Percentiles rank a stretch among this genome's conserved stretches.
Evolutionary conservation across 345 rosid species (phyloP).

Genomic region (Trapa bicornis): DNA sequence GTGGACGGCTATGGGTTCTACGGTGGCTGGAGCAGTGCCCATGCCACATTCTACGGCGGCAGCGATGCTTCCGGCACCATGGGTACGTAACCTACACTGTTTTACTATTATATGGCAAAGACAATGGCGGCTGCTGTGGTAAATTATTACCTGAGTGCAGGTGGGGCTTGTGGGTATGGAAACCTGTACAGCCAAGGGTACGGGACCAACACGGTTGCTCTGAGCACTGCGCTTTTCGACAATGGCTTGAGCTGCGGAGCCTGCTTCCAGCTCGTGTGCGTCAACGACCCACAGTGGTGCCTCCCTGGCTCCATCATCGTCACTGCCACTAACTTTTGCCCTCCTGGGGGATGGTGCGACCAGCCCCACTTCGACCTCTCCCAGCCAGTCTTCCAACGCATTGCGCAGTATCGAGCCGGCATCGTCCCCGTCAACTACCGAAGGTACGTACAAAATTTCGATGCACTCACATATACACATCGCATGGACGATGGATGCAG

Average conservation of each 20-base stretch:
- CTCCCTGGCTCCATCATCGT: slow-evolving; percentile 48
- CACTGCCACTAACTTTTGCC: slow-evolving; percentile 81
- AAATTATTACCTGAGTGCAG: slow-evolving; percentile 8
- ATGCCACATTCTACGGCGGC: slow-evolving; percentile 71
- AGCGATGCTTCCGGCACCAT: slow-evolving; percentile 80
- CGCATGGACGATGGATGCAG: too few relatives aligned
- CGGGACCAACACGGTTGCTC: slow-evolving; percentile 59
- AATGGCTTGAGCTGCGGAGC: slow-evolving; percentile 64
- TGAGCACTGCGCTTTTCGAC: slow-evolving; percentile 55
- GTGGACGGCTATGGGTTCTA: slow-evolving; percentile 1
- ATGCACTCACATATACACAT: too few relatives aligned
- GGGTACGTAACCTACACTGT: slow-evolving; percentile 23
- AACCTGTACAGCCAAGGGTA: slow-evolving; percentile 63
- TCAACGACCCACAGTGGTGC: slow-evolving; percentile 67
- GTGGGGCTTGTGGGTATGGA: slow-evolving; percentile 80
- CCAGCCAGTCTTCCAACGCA: slow-evolving; percentile 57
- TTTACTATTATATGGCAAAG: too few relatives aligned
- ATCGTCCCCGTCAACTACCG: slow-evolving; percentile 57
- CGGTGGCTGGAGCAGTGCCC: slow-evolving; percentile 62
- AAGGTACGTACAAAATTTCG: slow-evolving; percentile 21
- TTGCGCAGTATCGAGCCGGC: slow-evolving; percentile 60
- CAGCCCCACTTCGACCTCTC: slow-evolving; percentile 69
- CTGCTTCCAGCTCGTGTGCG: slow-evolving; percentile 48
- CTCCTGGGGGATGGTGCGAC: slow-evolving; percentile 76
- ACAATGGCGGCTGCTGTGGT: too few relatives aligned